A percentile compares a stretch with the other conserved stretches of the same genome.
Evolutionary conservation across 345 rosid genomes (phyloP).

Genomic region (Lepidium aucheri): DNA sequence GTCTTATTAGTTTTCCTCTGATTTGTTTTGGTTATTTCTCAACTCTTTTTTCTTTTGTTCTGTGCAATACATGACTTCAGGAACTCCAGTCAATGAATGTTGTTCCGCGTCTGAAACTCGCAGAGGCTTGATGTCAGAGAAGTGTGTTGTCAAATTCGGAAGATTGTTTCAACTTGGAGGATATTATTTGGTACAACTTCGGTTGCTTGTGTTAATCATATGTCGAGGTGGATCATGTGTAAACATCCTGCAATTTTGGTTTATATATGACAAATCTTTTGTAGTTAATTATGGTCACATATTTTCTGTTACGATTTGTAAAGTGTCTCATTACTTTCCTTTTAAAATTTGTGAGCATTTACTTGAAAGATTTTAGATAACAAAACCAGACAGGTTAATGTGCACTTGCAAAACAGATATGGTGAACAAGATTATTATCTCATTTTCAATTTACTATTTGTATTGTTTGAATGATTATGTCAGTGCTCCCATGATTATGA

Average conservation of each 20-base stretch:
- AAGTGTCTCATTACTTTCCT: too few species aligned
- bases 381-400: too few species aligned
- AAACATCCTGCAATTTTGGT: background rate
- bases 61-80: slow-evolving; percentile 24
- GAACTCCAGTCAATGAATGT: slow-evolving; percentile 86
- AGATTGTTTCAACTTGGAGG: background rate
- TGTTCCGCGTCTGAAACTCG: slow-evolving; percentile 56
- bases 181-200: background rate
- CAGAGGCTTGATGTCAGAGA: slow-evolving; percentile 38
- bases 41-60: background rate
- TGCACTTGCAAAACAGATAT: background rate
- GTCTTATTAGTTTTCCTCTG: background rate
- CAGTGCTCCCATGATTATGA: too few species aligned
- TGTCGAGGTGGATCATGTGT: background rate
- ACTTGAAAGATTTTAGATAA: too few species aligned
- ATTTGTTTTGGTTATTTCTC: background rate
- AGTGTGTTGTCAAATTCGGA: background rate
- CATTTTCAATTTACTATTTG: too few species aligned
- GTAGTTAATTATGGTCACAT: too few species aligned
- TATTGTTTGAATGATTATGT: too few species aligned
- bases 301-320: too few species aligned
- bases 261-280: too few species aligned
- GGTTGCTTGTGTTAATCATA: background rate
- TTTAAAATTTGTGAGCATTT: too few species aligned
- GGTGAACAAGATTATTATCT: background rate